Base-by-base conservation (phyloP, 306 rosid genomes). In the Mucuna pruriens region DNA sequence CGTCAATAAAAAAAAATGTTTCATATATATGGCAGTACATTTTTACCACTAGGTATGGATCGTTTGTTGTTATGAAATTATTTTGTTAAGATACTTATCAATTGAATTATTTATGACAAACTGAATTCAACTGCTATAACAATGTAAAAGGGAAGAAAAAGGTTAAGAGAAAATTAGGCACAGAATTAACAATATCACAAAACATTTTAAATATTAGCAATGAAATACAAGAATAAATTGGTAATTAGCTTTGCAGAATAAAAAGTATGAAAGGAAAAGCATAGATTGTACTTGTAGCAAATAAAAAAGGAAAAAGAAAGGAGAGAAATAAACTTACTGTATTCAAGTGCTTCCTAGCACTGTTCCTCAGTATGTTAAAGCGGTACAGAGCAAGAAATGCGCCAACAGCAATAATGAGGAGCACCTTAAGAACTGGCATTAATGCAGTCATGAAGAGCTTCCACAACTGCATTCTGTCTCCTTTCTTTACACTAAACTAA, bases 341-440 rank as follows among this genome's bases (percentile, higher is more conserved):
- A 74, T 81, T 81, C 69, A 81, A 36, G 46, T 81, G 44, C 48
- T 81, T 73, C 60, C 80, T 81, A 4, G 80, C 79, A 62, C 10
- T 38, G 26, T 81, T 68, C 49, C 68, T 48, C 5, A 81, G 68
- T 55, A 81, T 38, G 26, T 74, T 31, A 51, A 81, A 74, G 11
- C 69, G 67, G 6, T 81, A 38, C n/a, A 63, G 42, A 7, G 80
- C 84, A 81, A 81, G 80, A 49, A 81, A 73, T 11, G 79, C 29
- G 3, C 84, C 75, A 51, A 51, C 23, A 63, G 29, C 60, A 51
- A 75, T 51, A 73, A 81, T 17, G 1, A 81, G 8, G 9, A 81
- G 84, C 29, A 81, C 75, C 69, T 81, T 73, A 6, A 81, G 80
- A 51, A 81, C 75, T 10, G 80, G 80, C 75, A 81, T 74, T 36